These are phyloP conservation scores for Epichloe festucae DNA, from an alignment of 2,329 filamentous ascomycete genomes.

Conservation along the genomic window DNA sequence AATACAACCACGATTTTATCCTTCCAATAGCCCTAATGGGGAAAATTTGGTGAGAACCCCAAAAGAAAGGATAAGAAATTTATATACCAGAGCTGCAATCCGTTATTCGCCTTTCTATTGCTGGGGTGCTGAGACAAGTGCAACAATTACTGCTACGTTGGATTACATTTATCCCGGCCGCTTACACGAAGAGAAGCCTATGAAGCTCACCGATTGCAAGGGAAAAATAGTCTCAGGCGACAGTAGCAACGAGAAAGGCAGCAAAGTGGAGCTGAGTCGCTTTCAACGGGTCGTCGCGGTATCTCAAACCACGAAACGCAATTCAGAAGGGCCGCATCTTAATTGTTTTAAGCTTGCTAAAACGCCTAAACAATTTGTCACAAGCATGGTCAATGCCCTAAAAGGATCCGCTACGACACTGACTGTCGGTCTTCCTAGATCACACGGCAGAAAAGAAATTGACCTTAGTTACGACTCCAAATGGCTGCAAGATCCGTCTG, in stretches of 20 bases:
- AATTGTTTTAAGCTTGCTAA: neutral
- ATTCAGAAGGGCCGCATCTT: neutral
- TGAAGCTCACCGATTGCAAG: neutral
- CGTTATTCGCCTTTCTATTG: neutral
- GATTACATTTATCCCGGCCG: neutral
- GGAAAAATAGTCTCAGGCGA: neutral
- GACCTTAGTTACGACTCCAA: neutral
- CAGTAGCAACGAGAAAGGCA: neutral
- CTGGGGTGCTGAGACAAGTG: neutral
- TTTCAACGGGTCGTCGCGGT: neutral
- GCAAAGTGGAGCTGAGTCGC: neutral
- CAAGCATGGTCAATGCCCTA: neutral
- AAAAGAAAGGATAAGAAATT: neutral
- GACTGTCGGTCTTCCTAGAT: neutral
- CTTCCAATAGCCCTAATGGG: neutral
- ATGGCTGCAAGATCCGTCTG: neutral
- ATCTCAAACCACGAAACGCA: neutral
- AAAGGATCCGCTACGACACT: neutral
- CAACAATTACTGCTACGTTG: neutral
- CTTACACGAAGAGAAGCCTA: neutral
- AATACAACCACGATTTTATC: neutral
- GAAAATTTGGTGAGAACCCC: no score
- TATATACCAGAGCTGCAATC: neutral
- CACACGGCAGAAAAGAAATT: neutral
- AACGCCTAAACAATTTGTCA: neutral